These are phyloP conservation scores for Candida sanyiensis DNA, from an alignment of 805 yeast genomes.

Conservation along the genomic window DNA sequence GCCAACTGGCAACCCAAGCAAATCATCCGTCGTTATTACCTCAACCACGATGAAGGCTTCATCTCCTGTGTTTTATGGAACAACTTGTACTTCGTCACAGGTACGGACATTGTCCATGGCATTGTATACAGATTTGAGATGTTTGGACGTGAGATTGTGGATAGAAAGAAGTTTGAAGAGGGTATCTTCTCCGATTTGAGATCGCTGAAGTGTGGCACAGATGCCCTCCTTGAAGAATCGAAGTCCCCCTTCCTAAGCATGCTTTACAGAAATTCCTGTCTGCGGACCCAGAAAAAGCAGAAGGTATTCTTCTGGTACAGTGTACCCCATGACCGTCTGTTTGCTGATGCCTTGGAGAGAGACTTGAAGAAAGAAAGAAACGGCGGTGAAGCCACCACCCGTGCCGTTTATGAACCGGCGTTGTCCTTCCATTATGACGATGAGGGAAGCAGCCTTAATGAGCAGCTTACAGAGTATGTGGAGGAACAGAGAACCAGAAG, in stretches of 20 bases:
- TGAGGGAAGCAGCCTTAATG: constrained; percentile 37
- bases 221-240: constrained; percentile 85
- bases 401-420: constrained; percentile 72
- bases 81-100: constrained; percentile 82
- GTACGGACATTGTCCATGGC: constrained; percentile 93
- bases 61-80: constrained; percentile 94
- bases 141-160: constrained; percentile 79
- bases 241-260: constrained; percentile 80
- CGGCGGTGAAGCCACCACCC: constrained; percentile 64
- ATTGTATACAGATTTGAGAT: constrained; percentile 82
- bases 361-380: constrained; percentile 75
- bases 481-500: constrained; percentile 24
- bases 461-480: constrained; percentile 45
- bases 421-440: constrained; percentile 65
- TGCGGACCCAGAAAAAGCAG: constrained; percentile 93
- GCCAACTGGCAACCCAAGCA: constrained; percentile 90
- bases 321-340: constrained; percentile 87
- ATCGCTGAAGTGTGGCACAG: constrained; percentile 76
- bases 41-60: constrained; percentile 86
- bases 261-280: constrained; percentile 76
- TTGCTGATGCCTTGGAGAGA: constrained; percentile 89
- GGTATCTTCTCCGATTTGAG: constrained; percentile 91
- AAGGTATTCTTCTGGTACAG: constrained; percentile 96
- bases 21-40: constrained; percentile 75
- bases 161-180: constrained; percentile 93